These are phyloP conservation scores for Limnomonas spitsbergensis DNA, from an alignment of 139 green algal species.

Conservation along the genomic window DNA sequence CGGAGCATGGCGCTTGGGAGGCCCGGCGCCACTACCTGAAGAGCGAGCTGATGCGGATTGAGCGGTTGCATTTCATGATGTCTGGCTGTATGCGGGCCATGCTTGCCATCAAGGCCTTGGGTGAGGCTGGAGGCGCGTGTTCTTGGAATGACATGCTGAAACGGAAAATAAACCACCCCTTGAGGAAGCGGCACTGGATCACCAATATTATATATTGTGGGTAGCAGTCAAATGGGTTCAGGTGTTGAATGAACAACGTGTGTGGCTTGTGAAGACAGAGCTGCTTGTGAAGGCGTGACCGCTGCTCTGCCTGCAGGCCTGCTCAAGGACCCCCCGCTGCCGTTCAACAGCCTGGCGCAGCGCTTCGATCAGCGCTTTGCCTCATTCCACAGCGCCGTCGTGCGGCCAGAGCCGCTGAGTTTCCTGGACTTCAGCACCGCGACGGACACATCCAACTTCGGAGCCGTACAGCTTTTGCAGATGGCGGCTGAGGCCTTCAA, in stretches of 20 bases:
- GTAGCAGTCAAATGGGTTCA: no score
- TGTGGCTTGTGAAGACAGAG: no score
- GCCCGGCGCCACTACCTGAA: background rate
- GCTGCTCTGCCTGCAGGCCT: no score
- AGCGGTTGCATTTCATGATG: constrained; percentile 9
- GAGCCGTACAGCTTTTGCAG: background rate
- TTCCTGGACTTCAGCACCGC: background rate
- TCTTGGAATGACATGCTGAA: no score
- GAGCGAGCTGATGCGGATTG: background rate
- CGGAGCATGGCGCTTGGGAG: background rate
- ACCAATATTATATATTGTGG: no score
- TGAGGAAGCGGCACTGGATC: no score
- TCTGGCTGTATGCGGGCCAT: background rate
- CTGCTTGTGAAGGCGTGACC: no score
- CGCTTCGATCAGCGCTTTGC: constrained; percentile 14
- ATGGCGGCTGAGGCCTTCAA: constrained; percentile 9
- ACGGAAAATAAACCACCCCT: no score
- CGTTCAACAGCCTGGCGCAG: constrained; percentile 2
- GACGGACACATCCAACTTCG: background rate
- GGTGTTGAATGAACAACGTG: no score
- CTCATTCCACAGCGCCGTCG: background rate
- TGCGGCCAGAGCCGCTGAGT: background rate
- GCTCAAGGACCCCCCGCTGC: background rate
- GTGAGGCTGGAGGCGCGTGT: background rate
- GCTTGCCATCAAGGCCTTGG: constrained; percentile 1